Percentiles rank a stretch among this genome's conserved stretches.
Evolutionary conservation across 352 stramenopile species (phyloP).

Genomic region (Globisporangium orthogonon): DNA sequence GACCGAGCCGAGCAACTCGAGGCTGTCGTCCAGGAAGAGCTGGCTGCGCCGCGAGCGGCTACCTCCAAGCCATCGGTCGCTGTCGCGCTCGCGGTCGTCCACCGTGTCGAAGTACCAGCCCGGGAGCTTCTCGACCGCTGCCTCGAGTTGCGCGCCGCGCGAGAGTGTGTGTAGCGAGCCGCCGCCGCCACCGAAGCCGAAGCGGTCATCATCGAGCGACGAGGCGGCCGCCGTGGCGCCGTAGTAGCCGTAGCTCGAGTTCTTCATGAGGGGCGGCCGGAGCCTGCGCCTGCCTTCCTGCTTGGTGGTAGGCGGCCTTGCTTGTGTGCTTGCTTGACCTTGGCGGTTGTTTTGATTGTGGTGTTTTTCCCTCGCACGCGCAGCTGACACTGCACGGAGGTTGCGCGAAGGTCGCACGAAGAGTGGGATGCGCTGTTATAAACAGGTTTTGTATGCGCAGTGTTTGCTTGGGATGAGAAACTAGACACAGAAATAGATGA

Average conservation of each 20-base stretch:
- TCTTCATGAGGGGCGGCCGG: conserved; percentile 7
- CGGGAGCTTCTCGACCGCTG: conserved; percentile 55
- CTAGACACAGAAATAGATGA: neutral
- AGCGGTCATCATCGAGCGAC: conserved; percentile 9
- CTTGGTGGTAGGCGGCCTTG: neutral
- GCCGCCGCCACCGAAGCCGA: neutral
- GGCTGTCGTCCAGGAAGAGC: conserved; percentile 12
- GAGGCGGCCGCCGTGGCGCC: conserved; percentile 12
- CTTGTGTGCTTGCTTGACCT: neutral
- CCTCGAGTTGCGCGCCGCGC: conserved; percentile 59
- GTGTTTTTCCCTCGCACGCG: neutral
- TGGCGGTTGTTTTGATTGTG: conserved; percentile 10
- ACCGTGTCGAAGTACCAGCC: conserved; percentile 56
- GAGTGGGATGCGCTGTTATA: neutral
- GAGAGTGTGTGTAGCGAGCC: conserved; percentile 17
- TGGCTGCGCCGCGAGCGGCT: conserved; percentile 11
- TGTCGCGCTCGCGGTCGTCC: conserved; percentile 12
- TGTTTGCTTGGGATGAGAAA: neutral
- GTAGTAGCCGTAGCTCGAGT: conserved; percentile 15
- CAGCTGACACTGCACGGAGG: neutral
- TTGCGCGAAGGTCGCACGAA: neutral
- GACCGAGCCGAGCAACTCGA: conserved; percentile 15
- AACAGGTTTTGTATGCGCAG: neutral
- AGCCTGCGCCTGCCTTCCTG: too few species aligned
- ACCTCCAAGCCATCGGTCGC: conserved; percentile 12